Conservation (phyloP, 225 moss, liverwort and hornwort genomes). For the Neckera pumila region DNA sequence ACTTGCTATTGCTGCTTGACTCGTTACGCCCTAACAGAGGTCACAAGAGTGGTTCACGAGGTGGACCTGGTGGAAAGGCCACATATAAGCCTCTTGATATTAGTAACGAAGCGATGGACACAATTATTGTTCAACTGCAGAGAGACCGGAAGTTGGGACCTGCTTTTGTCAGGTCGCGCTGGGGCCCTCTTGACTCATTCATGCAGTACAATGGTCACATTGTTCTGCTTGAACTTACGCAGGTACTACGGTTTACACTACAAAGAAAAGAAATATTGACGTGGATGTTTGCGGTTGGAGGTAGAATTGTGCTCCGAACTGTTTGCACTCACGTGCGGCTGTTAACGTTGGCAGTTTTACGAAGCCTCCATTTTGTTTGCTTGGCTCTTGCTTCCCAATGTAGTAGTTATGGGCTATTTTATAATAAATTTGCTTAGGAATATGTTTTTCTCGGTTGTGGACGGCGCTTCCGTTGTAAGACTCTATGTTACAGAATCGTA, state of each 20-base stretch:
- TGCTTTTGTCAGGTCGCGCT: slow-evolving; percentile 84
- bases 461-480: not conserved
- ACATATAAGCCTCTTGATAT: slow-evolving; percentile 88
- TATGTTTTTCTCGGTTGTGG: not conserved
- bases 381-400: not conserved
- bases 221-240: slow-evolving; percentile 87
- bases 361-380: not conserved
- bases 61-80: slow-evolving; percentile 68
- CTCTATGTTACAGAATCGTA: not conserved
- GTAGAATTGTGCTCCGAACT: not conserved
- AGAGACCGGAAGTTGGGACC: slow-evolving; percentile 97
- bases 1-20: slow-evolving; percentile 79
- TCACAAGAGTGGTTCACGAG: slow-evolving; percentile 86
- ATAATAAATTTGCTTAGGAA: not conserved
- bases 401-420: not conserved
- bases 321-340: not conserved
- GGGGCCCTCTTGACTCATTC: slow-evolving; percentile 84
- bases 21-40: slow-evolving; percentile 78
- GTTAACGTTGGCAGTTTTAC: not conserved
- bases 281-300: not conserved
- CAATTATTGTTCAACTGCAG: slow-evolving; percentile 85
- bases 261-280: not conserved
- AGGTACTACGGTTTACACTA: slow-evolving; percentile 35
- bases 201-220: slow-evolving; percentile 79
- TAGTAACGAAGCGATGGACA: slow-evolving; percentile 94